Percentiles rank a stretch among this genome's conserved stretches.
Evolutionary conservation across 176 grass and related monocot species (phyloP).

Genomic region (Zoysia japonica): DNA sequence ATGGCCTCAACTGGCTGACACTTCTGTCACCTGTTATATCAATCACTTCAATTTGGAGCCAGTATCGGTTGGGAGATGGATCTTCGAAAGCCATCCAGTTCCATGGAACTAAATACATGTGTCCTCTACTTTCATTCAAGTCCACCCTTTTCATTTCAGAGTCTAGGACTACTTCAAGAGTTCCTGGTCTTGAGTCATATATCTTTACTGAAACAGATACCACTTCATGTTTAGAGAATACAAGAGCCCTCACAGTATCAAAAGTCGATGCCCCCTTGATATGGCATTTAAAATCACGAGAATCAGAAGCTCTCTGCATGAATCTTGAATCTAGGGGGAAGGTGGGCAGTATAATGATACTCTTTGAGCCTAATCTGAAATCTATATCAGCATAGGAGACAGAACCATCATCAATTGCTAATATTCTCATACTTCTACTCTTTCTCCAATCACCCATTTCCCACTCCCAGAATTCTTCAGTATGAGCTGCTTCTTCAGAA

Average conservation of each 20-base stretch:
- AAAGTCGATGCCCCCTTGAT: constrained; percentile 55
- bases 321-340: constrained; percentile 95
- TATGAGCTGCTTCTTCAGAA: constrained; percentile 46
- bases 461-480: constrained; percentile 95
- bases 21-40: constrained; percentile 70
- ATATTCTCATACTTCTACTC: constrained; percentile 72
- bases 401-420: constrained; percentile 86
- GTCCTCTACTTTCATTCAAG: constrained; percentile 64
- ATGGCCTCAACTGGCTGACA: constrained; percentile 73
- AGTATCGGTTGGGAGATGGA: constrained; percentile 71
- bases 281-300: constrained; percentile 65
- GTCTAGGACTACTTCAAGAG: constrained; percentile 65
- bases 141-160: constrained; percentile 74
- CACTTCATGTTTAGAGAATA: constrained; percentile 83
- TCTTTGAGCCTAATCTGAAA: constrained; percentile 83
- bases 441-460: constrained; percentile 98
- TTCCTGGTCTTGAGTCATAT: constrained; percentile 75
- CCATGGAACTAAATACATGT: constrained; percentile 82
- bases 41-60: constrained; percentile 82
- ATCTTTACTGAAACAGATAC: constrained; percentile 75
- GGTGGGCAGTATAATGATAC: constrained; percentile 82
- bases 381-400: constrained; percentile 92
- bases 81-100: constrained; percentile 94
- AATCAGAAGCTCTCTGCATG: constrained; percentile 78
- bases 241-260: constrained; percentile 75